Base-by-base conservation (phyloP, 2,329 filamentous ascomycete genomes). In the Trichoderma aggressivum region DNA sequence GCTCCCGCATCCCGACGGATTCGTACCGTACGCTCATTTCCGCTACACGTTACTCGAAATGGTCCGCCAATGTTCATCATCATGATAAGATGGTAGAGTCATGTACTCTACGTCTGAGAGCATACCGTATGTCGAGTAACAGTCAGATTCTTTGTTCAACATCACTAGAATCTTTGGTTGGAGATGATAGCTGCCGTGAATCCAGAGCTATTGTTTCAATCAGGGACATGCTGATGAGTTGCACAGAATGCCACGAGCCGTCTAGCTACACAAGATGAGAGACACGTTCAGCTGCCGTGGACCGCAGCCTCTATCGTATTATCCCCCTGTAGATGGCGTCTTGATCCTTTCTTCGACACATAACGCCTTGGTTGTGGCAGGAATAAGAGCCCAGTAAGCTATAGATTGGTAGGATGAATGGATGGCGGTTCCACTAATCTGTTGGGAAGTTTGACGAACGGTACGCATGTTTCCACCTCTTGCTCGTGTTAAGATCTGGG, bases 1-100 rank as follows among this genome's bases (percentile, higher is more conserved):
- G 70, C 72, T 78, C 72, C 56, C 53, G 66, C 63, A 56, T 60
- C 55, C 58, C 66, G 66, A 53, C 66, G 21, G 32, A 21, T 30
- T 62, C 66, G 24, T 21, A 55, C 58, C 58, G 30, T n/a, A 16
- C 28, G 12, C 24, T 61, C 56, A 69, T 53, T 36, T 61, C 66
- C 66, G 66, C 11, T 53, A 21, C 8, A 36, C 14, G 56, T 70
- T 61, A 53, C 64, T 32, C 36, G 4, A 26, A 47, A 8, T n/a
- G 36, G 26, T 34, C 30, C 36, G 21, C n/a, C 11, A 28, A 34
- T 4, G 21, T 32, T 67, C 14, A 30, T 34, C 53, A 24, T 47
- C 14, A 28, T 32, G 21, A 61, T 18, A 2, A 39, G 36, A 21
- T 7, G 14, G 24, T 21, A 50, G 1, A 18, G 30, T 18, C 6